Evolutionary conservation across 495 filamentous ascomycete genomes (phyloP).

Genomic region (Daldinia concentrica): DNA sequence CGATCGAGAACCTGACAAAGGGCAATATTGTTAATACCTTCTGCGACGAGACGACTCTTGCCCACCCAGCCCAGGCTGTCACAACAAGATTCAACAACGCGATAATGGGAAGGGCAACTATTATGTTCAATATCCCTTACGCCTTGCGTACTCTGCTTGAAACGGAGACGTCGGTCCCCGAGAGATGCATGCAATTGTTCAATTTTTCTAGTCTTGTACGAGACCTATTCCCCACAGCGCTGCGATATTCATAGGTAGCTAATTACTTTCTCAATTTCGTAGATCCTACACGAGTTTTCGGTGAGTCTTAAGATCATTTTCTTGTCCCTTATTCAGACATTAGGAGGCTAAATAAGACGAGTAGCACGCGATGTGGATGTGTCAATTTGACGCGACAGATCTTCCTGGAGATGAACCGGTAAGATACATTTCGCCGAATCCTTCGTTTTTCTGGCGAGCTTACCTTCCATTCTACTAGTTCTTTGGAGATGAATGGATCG

Average conservation of each 20-base stretch:
- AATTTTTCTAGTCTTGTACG: neutral
- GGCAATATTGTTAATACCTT: neutral
- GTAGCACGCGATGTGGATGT: constrained; percentile 7
- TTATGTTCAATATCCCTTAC: neutral
- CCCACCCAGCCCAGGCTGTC: neutral
- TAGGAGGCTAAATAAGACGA: neutral
- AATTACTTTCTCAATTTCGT: neutral
- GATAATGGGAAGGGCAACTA: neutral
- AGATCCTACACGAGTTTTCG: constrained; percentile 13
- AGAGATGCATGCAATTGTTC: neutral
- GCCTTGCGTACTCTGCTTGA: neutral
- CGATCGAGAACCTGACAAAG: neutral
- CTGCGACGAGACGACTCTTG: constrained; percentile 1
- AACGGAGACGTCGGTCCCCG: neutral
- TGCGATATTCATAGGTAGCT: neutral
- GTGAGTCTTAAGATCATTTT: neutral
- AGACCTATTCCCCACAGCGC: neutral
- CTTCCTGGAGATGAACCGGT: neutral
- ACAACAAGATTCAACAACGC: neutral
- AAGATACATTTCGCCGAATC: neutral
- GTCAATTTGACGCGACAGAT: neutral
- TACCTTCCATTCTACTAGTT: constrained; percentile 3
- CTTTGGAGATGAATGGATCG: constrained; percentile 4
- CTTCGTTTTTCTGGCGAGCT: neutral
- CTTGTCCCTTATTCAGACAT: neutral